Evolutionary conservation across 129 eudicot species (phyloP).

Genomic region (Scalesia atractyloides): DNA sequence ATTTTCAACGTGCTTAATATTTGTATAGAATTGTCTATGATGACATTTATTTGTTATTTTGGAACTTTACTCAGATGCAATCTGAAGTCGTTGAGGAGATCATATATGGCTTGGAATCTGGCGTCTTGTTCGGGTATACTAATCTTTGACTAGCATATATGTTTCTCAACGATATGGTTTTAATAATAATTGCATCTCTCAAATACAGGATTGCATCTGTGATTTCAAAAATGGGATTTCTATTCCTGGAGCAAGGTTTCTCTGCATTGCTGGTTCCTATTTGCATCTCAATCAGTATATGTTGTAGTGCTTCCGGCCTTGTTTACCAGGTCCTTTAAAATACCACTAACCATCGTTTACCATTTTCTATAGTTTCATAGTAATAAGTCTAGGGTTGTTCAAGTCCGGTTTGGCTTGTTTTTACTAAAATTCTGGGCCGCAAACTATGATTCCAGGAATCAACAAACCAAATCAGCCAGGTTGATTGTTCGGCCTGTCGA

Average conservation of each 20-base stretch:
- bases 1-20: background rate
- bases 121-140: conserved; percentile 88
- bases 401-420: no score
- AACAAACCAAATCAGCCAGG: no score
- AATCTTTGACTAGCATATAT: conserved; percentile 2
- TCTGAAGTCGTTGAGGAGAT: conserved; percentile 97
- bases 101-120: conserved; percentile 91
- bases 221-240: conserved; percentile 88
- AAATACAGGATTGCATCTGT: conserved; percentile 91
- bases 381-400: no score
- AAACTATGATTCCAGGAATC: no score
- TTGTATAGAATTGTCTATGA: background rate
- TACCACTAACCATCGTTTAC: background rate
- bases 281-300: conserved; percentile 70
- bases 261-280: conserved; percentile 75
- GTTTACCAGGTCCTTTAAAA: conserved; percentile 63
- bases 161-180: background rate
- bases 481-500: no score
- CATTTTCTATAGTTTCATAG: no score
- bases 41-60: no score
- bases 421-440: no score
- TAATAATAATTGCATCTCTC: background rate
- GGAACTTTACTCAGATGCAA: conserved; percentile 52
- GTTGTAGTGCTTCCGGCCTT: conserved; percentile 91
- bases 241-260: conserved; percentile 86